phyloP scores from a whole-genome alignment of 768 basidiomycete species.

The Boletus insuetus region DNA sequence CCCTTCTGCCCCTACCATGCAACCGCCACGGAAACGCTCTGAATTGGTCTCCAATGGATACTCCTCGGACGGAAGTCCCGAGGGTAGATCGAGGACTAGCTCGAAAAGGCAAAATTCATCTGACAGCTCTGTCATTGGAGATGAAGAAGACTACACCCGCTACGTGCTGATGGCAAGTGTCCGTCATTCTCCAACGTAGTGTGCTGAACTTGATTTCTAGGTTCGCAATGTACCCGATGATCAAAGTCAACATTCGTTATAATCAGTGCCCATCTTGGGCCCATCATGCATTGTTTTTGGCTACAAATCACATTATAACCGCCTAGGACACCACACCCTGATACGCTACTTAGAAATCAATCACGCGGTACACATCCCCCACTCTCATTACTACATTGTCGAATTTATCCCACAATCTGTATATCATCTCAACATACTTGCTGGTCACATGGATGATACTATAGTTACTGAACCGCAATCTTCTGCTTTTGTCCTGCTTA shows the following conservation, averaged over 20 bases:
- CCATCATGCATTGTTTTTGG: neutral
- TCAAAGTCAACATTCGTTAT: conserved; percentile 34
- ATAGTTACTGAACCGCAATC: conserved; percentile 1
- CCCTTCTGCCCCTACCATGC: conserved; percentile 7
- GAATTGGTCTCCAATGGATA: conserved; percentile 1
- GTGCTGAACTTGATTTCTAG: conserved; percentile 31
- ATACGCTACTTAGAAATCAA: conserved; percentile 18
- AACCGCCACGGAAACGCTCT: conserved; percentile 32
- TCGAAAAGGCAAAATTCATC: conserved; percentile 20
- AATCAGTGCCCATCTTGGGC: conserved; percentile 1
- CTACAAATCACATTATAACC: neutral
- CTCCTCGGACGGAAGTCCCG: conserved; percentile 27
- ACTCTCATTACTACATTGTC: conserved; percentile 10
- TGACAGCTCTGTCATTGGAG: conserved; percentile 33
- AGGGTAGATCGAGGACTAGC: conserved; percentile 22
- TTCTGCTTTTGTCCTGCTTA: neutral
- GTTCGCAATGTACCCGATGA: conserved; percentile 55
- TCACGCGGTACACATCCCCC: conserved; percentile 6
- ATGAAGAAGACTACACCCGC: conserved; percentile 56
- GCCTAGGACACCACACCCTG: neutral
- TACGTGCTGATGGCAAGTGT: conserved; percentile 52
- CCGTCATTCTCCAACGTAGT: neutral
- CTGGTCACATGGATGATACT: conserved; percentile 12
- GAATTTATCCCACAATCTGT: conserved; percentile 10
- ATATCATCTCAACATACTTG: conserved; percentile 18